A percentile compares a stretch with the other conserved stretches of the same genome.
Conservation (phyloP, 352 stramenopile species). For the Peronospora destructor region DNA sequence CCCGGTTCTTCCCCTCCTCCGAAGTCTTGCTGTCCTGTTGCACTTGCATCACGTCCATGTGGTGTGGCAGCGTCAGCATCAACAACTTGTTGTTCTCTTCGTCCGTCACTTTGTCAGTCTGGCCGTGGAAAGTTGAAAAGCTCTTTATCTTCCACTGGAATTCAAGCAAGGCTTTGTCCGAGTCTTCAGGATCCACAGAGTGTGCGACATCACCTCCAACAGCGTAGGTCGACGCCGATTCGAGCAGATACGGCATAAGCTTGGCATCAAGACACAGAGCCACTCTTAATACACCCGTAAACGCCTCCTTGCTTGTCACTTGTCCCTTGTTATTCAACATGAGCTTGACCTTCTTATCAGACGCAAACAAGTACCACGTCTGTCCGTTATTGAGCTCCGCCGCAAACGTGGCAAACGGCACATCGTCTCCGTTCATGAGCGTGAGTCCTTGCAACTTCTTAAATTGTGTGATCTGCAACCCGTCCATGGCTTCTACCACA, state of each 20-base stretch:
- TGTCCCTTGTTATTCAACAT: constrained; percentile 31
- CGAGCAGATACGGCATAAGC: constrained; percentile 41
- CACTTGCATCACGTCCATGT: constrained; percentile 47
- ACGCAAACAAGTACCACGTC: constrained; percentile 61
- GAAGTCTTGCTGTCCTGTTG: constrained; percentile 6
- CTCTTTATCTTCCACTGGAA: constrained; percentile 58
- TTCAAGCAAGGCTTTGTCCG: constrained; percentile 31
- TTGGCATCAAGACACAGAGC: constrained; percentile 38
- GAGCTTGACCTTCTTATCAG: constrained; percentile 40
- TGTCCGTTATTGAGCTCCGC: constrained; percentile 53
- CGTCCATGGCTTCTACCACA: constrained; percentile 45
- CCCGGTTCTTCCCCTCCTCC: constrained; percentile 24
- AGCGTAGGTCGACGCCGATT: constrained; percentile 52
- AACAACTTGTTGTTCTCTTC: constrained; percentile 40
- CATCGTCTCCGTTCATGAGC: constrained; percentile 35
- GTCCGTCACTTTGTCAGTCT: constrained; percentile 4
- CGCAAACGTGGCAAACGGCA: constrained; percentile 45
- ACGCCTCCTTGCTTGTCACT: constrained; percentile 27
- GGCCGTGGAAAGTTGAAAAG: constrained; percentile 30
- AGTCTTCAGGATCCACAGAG: constrained; percentile 31
- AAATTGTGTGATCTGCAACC: constrained; percentile 38
- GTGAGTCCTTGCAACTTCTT: constrained; percentile 41
- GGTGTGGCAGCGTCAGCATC: constrained; percentile 71
- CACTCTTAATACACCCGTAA: constrained; percentile 53
- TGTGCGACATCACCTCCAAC: constrained; percentile 49